A percentile compares a stretch with the other conserved stretches of the same genome.
These are phyloP conservation scores for Mycena amicta DNA, from an alignment of 768 basidiomycete genomes.

Conservation along the genomic window DNA sequence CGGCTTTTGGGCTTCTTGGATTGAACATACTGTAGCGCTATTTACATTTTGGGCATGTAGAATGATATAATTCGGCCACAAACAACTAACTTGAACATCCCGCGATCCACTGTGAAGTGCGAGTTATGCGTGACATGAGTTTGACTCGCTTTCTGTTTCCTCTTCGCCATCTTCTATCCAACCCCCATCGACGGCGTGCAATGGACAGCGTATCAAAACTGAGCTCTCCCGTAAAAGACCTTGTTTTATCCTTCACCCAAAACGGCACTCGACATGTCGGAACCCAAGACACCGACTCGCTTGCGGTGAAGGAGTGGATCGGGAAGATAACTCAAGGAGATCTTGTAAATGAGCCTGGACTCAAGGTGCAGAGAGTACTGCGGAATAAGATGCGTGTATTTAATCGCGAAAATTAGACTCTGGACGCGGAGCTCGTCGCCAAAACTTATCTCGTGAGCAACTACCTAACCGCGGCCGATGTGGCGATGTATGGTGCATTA, in stretches of 20 bases:
- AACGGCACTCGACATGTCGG: slow-evolving; percentile 50
- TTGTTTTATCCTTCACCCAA: slow-evolving; percentile 52
- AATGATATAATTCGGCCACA: too few relatives aligned
- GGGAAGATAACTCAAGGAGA: slow-evolving; percentile 58
- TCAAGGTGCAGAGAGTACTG: slow-evolving; percentile 47
- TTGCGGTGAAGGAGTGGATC: slow-evolving; percentile 71
- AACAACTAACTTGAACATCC: too few relatives aligned
- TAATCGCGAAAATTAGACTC: slow-evolving; percentile 47
- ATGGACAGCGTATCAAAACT: slow-evolving; percentile 62
- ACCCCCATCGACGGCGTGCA: slow-evolving; percentile 19
- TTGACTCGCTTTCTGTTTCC: slow-evolving; percentile 44
- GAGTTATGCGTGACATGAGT: slow-evolving; percentile 18
- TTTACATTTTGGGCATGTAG: too few relatives aligned
- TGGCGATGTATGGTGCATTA: slow-evolving; percentile 87
- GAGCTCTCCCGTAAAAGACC: slow-evolving; percentile 50
- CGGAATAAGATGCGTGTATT: background rate
- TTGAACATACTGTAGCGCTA: too few relatives aligned
- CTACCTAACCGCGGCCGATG: slow-evolving; percentile 86
- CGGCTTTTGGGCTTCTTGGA: too few relatives aligned
- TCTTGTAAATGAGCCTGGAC: slow-evolving; percentile 44
- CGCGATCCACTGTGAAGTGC: too few relatives aligned
- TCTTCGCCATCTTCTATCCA: slow-evolving; percentile 34
- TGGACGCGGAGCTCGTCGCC: slow-evolving; percentile 71
- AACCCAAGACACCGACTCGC: slow-evolving; percentile 59
- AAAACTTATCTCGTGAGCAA: slow-evolving; percentile 87